Base-by-base conservation (phyloP, 1,139 yeast species). In the Nakaseomyces uthaithaninus region DNA sequence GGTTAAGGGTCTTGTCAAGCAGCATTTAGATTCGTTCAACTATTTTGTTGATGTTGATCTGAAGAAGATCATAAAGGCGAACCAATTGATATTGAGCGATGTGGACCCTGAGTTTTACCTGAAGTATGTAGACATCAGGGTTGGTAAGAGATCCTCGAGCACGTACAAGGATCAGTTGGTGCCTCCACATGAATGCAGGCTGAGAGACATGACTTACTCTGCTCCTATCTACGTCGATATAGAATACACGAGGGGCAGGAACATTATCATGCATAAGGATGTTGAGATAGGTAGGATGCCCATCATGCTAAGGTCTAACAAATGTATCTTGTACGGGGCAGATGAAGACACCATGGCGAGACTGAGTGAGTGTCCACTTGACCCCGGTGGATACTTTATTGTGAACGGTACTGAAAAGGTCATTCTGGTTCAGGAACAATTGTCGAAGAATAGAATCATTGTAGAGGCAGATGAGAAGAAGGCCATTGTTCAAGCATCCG, bases 331-430 rank as follows among this genome's bases (percentile, higher is more conserved):
- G 47, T 77, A 78, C 51, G 94, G 87, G 17, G 77, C 83, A 42
- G 69, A 77, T 41, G 95, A 89, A 52, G 63, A 68, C 36, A 81
- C 76, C 53, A 91, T 93, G 97, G 96, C 98, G 1, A 67, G 67
- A 33, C 70, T 84, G 53, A 83, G 84, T 54, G 99, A 91, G 63
- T 93, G 99, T 63, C 99, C 99, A 0, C 68, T 91, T 40, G 98
- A 91, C 63, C 98, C 98, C 4, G 99, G 99, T 64, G 99, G 99
- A 52, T 91, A 91, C 58, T 91, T 91, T 54, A 82, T 91, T 54
- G 97, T 91, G 36, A 91, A 91, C 59, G 99, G 99, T 60, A 91
- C 98, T 0, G 99, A 91, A 60, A 91, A 91, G 61, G 99, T 91
- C 37, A 93, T 91, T 48, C 73, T 91, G 52, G 94, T 91, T 36